A percentile compares a stretch with the other conserved stretches of the same genome.
These are phyloP conservation scores for Penicillium sp. DNA, from an alignment of 2,329 filamentous ascomycete species.

Conservation along the genomic window DNA sequence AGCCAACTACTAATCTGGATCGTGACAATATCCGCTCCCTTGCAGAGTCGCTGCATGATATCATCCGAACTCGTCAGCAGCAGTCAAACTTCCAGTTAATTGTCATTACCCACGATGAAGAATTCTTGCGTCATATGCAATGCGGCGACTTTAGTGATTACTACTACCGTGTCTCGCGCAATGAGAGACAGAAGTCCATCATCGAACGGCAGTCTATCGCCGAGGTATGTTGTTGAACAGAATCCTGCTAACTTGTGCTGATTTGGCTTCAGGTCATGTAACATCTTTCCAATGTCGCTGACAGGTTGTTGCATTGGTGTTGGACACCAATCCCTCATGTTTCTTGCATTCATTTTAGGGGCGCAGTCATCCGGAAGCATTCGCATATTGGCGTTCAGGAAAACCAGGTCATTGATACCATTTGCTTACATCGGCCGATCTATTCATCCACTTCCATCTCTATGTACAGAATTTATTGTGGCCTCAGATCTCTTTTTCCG, in stretches of 20 bases:
- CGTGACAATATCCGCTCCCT: constrained; percentile 90
- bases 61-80: constrained; percentile 77
- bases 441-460: neutral
- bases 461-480: neutral
- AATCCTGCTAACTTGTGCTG: constrained; percentile 1
- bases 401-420: neutral
- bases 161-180: constrained; percentile 82
- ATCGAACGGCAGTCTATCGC: constrained; percentile 66
- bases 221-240: constrained; percentile 38
- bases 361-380: neutral
- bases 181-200: constrained; percentile 80
- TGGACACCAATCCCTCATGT: too few species aligned
- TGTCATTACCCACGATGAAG: constrained; percentile 98
- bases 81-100: constrained; percentile 97
- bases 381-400: neutral
- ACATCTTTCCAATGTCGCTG: neutral
- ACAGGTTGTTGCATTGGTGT: neutral
- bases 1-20: constrained; percentile 96
- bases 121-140: constrained; percentile 90
- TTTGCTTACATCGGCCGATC: neutral
- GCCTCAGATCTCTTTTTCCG: neutral
- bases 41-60: constrained; percentile 77
- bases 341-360: neutral
- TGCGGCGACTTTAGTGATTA: constrained; percentile 89
- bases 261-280: constrained; percentile 20